phyloP scores from a whole-genome alignment of 139 green algal genomes.

The Chlamydomonas applanata region DNA sequence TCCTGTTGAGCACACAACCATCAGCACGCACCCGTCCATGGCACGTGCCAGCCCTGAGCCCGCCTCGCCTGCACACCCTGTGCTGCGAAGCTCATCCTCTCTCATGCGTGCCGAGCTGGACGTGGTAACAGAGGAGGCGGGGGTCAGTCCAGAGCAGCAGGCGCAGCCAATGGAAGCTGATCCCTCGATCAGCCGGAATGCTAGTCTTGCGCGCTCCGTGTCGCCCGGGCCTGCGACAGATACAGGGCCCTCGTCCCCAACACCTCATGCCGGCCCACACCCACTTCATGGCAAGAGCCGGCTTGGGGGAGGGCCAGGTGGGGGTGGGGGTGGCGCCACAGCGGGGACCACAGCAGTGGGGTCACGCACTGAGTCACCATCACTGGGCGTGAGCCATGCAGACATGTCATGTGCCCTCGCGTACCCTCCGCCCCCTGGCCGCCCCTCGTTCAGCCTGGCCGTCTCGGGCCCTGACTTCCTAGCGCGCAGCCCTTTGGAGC shows the following conservation, averaged over 20 bases:
- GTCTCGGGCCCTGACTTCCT: background rate
- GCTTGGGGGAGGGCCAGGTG: too few species aligned
- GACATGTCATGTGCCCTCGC: background rate
- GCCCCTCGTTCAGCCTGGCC: background rate
- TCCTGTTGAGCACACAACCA: background rate
- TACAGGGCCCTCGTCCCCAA: too few species aligned
- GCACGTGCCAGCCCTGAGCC: background rate
- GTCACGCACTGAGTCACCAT: background rate
- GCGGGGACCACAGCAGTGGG: background rate
- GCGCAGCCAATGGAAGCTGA: too few species aligned
- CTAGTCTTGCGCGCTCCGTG: too few species aligned
- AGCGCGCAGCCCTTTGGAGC: background rate
- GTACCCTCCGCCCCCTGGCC: too few species aligned
- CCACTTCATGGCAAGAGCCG: too few species aligned
- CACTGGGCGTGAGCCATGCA: background rate
- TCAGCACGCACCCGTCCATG: background rate
- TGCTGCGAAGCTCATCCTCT: background rate
- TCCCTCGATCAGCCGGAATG: too few species aligned
- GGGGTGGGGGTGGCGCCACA: background rate
- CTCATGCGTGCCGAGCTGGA: background rate
- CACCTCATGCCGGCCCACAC: too few species aligned
- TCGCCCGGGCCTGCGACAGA: too few species aligned
- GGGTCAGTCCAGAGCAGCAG: too few species aligned
- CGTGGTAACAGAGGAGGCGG: background rate
- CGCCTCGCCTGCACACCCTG: background rate